These are phyloP conservation scores for Pleurotus djamor DNA, from an alignment of 768 basidiomycete genomes.

Conservation along the genomic window DNA sequence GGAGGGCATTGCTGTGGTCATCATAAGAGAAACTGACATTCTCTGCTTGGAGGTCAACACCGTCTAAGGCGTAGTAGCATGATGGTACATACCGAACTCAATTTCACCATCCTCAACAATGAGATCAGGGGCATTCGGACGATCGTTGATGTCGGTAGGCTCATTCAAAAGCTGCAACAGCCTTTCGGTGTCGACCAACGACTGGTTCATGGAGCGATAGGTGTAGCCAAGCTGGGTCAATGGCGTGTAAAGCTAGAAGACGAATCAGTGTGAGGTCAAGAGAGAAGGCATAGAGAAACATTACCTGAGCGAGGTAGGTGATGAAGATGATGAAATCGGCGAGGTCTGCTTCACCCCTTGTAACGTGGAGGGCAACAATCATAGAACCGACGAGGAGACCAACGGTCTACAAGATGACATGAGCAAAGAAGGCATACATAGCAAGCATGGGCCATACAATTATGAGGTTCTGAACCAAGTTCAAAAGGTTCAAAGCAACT, in stretches of 20 bases:
- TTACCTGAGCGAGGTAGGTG: constrained; percentile 75
- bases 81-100: constrained; percentile 68
- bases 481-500: constrained; percentile 75
- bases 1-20: constrained; percentile 63
- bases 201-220: constrained; percentile 74
- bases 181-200: constrained; percentile 81
- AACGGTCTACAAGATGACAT: constrained; percentile 43
- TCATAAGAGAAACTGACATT: constrained; percentile 90
- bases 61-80: background rate
- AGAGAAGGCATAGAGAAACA: background rate
- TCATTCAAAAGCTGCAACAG: constrained; percentile 80
- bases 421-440: background rate
- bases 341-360: constrained; percentile 44
- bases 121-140: constrained; percentile 71
- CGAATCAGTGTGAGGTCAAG: background rate
- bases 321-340: constrained; percentile 79
- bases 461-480: constrained; percentile 79
- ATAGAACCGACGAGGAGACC: constrained; percentile 82
- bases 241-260: constrained; percentile 61
- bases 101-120: constrained; percentile 74
- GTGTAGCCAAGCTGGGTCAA: constrained; percentile 78
- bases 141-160: constrained; percentile 82
- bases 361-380: constrained; percentile 73
- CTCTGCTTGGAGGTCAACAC: constrained; percentile 35
- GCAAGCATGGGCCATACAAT: constrained; percentile 44